A percentile compares a stretch with the other conserved stretches of the same genome.
Evolutionary conservation across 2,329 filamentous ascomycete genomes (phyloP).

Genomic region (Cyphellophora europaea): DNA sequence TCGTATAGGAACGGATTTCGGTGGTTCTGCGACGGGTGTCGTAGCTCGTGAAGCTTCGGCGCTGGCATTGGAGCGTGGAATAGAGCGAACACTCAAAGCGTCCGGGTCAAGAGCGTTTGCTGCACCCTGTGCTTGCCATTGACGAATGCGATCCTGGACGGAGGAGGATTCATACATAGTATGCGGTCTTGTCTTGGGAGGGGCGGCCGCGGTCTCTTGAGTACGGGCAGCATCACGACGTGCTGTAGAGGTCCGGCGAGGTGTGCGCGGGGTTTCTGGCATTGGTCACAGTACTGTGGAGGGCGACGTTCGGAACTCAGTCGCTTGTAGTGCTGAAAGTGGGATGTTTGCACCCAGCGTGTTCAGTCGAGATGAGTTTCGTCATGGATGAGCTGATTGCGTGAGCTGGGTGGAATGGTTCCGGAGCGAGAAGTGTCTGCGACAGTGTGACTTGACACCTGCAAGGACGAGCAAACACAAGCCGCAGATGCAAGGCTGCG

Average conservation of each 20-base stretch:
- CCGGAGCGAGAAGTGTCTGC: too few species aligned
- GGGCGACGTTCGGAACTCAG: too few species aligned
- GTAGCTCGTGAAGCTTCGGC: background rate
- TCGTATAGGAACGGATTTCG: background rate
- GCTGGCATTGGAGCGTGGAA: constrained; percentile 10
- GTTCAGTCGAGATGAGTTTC: too few species aligned
- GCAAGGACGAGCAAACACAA: too few species aligned
- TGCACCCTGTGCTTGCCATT: constrained; percentile 75
- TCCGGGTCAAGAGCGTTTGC: constrained; percentile 25
- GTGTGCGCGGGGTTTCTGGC: constrained; percentile 22
- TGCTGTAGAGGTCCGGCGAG: constrained; percentile 16
- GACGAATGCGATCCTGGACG: constrained; percentile 69
- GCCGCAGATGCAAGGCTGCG: too few species aligned
- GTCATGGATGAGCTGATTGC: too few species aligned
- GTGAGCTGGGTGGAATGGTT: too few species aligned
- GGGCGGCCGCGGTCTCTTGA: constrained; percentile 1
- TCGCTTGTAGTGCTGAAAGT: too few species aligned
- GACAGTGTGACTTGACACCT: too few species aligned
- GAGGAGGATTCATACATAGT: constrained; percentile 48
- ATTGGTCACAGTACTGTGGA: constrained; percentile 4
- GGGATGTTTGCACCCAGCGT: too few species aligned
- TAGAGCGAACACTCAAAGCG: constrained; percentile 16
- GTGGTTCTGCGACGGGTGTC: background rate
- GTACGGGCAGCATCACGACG: constrained; percentile 1
- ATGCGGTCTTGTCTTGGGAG: constrained; percentile 7